Conservation (phyloP, 192 early-diverging fungal species). For the Coemansia sp. region DNA sequence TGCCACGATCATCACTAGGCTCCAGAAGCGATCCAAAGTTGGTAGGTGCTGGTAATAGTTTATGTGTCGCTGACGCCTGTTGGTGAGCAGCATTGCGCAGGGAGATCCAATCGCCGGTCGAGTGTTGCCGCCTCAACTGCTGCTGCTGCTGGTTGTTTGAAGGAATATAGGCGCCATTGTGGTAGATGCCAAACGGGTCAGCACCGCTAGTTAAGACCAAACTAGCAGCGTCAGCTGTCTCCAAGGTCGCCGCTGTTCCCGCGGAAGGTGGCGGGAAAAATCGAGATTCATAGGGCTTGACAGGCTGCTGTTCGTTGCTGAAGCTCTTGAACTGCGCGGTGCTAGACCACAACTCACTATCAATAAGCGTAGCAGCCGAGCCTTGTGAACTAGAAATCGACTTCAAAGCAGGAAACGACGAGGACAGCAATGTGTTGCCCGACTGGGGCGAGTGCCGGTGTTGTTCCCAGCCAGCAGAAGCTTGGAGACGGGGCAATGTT, state of each 20-base stretch:
- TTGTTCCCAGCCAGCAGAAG: conserved; percentile 35
- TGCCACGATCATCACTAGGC: neutral
- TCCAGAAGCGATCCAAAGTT: neutral
- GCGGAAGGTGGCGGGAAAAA: conserved; percentile 32
- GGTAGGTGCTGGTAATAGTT: neutral
- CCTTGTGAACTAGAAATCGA: conserved; percentile 26
- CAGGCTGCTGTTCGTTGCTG: neutral
- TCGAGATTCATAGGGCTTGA: conserved; percentile 31
- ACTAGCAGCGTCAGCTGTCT: neutral
- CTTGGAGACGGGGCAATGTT: conserved; percentile 38
- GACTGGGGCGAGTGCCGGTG: conserved; percentile 4
- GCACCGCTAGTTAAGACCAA: neutral
- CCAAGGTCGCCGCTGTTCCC: neutral
- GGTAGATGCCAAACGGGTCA: conserved; percentile 25
- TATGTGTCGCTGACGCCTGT: neutral
- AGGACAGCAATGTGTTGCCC: neutral
- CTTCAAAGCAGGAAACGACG: neutral
- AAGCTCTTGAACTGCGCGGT: conserved; percentile 9
- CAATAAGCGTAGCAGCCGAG: conserved; percentile 43
- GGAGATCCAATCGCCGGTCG: conserved; percentile 39
- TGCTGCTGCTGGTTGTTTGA: conserved; percentile 24
- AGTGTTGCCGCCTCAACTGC: conserved; percentile 49
- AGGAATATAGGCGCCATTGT: conserved; percentile 9
- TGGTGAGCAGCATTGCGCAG: conserved; percentile 14
- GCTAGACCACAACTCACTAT: conserved; percentile 51